A percentile compares a stretch with the other conserved stretches of the same genome.
phyloP scores from a whole-genome alignment of 2,329 filamentous ascomycete species.

The Paecilomyces fulvus region DNA sequence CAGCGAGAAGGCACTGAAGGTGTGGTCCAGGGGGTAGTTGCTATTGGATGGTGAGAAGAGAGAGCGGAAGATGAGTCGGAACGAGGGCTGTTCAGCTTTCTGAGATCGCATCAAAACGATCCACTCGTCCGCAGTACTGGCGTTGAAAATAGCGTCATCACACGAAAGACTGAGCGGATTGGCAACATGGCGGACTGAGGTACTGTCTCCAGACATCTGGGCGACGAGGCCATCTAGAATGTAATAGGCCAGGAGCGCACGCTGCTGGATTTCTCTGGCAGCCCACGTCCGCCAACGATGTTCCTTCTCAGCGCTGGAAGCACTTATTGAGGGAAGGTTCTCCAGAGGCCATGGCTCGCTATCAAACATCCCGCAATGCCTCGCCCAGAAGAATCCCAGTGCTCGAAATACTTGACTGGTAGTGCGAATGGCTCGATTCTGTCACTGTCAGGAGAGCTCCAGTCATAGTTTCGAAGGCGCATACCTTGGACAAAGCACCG shows the following conservation, averaged over 20 bases:
- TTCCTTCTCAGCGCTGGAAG: constrained; percentile 28
- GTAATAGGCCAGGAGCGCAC: constrained; percentile 37
- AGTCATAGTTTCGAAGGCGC: neutral
- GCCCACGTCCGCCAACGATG: constrained; percentile 36
- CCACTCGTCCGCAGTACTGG: constrained; percentile 34
- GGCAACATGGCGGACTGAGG: constrained; percentile 35
- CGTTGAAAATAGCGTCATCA: constrained; percentile 34
- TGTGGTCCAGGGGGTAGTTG: constrained; percentile 20
- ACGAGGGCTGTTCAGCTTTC: constrained; percentile 25
- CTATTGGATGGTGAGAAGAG: constrained; percentile 29
- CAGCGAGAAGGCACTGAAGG: constrained; percentile 33
- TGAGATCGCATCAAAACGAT: constrained; percentile 25
- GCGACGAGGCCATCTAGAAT: constrained; percentile 39
- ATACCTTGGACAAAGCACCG: constrained; percentile 33
- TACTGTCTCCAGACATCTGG: constrained; percentile 35
- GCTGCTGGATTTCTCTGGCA: constrained; percentile 37
- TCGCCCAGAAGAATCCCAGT: constrained; percentile 38
- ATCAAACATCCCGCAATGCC: constrained; percentile 38
- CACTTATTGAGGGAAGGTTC: constrained; percentile 25
- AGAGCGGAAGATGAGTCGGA: constrained; percentile 32
- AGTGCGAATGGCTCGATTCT: constrained; percentile 35
- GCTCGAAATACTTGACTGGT: constrained; percentile 39
- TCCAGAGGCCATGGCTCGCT: constrained; percentile 23
- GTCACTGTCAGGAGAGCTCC: neutral
- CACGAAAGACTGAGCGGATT: constrained; percentile 35